phyloP scores from a whole-genome alignment of 345 rosid genomes.

The Brassica carinata region DNA sequence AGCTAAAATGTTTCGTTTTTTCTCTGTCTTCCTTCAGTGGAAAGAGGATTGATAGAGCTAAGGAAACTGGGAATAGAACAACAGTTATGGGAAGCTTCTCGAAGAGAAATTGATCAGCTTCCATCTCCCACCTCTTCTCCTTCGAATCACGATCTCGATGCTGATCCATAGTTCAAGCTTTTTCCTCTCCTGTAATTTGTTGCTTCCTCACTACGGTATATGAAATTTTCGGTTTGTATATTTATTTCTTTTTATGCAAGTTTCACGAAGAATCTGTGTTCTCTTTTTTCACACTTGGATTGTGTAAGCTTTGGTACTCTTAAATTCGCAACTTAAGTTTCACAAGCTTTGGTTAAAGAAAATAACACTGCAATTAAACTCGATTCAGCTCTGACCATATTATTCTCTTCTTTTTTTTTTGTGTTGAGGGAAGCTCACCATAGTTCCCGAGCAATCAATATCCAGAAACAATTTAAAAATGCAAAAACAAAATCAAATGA shows the following conservation, averaged over 20 bases:
- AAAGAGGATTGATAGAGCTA: conserved; percentile 75
- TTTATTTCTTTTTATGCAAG: conserved; percentile 13
- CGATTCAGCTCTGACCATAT: background rate
- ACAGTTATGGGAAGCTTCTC: conserved; percentile 92
- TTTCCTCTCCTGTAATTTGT: background rate
- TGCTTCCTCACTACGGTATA: background rate
- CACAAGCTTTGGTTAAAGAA: background rate
- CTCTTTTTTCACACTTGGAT: background rate
- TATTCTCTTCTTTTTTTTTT: background rate
- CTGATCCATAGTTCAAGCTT: conserved; percentile 33
- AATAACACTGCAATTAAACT: background rate
- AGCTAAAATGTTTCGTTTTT: background rate
- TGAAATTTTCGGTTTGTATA: conserved; percentile 33
- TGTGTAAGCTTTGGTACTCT: conserved; percentile 15
- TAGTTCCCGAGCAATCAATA: background rate
- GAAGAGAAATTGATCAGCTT: conserved; percentile 62
- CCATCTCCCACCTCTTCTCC: conserved; percentile 31
- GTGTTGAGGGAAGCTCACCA: too few relatives aligned
- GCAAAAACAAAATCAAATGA: conserved; percentile 6
- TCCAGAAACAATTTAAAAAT: conserved; percentile 22
- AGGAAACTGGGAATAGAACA: conserved; percentile 87
- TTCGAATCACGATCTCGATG: conserved; percentile 36
- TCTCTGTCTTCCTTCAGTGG: conserved; percentile 51
- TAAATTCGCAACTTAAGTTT: background rate
- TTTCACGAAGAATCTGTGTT: conserved; percentile 22